Conservation (phyloP, 2,329 filamentous ascomycete genomes). For the Fusarium longipes region DNA sequence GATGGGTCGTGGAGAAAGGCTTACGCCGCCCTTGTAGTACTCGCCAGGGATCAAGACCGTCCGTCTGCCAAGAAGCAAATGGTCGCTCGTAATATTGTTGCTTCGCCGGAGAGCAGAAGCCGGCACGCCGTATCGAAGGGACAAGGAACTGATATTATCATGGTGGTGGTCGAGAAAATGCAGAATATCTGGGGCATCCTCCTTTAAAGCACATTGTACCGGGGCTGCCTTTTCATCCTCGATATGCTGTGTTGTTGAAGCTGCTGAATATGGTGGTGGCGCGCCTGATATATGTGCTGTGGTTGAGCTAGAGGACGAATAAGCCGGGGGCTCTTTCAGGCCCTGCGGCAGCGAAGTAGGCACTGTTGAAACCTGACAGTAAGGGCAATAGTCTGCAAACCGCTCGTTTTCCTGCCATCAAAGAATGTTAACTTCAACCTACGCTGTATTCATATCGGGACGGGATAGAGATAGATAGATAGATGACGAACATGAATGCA, state of each 20-base stretch:
- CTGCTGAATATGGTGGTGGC: slow-evolving; percentile 56
- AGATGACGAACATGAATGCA: slow-evolving; percentile 70
- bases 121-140: slow-evolving; percentile 77
- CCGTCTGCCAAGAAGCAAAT: slow-evolving; percentile 74
- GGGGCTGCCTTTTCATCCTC: slow-evolving; percentile 44
- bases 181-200: slow-evolving; percentile 69
- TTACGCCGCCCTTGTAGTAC: slow-evolving; percentile 74
- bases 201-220: slow-evolving; percentile 48
- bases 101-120: slow-evolving; percentile 68
- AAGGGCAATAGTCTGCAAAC: slow-evolving; percentile 76
- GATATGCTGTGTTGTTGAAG: slow-evolving; percentile 1
- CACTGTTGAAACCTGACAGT: slow-evolving; percentile 76
- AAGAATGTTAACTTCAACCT: slow-evolving; percentile 18
- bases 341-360: slow-evolving; percentile 70
- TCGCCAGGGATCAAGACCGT: slow-evolving; percentile 78
- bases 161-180: slow-evolving; percentile 79
- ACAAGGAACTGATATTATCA: slow-evolving; percentile 75
- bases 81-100: slow-evolving; percentile 78
- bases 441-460: neutral
- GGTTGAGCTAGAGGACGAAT: slow-evolving; percentile 57
- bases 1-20: slow-evolving; percentile 75
- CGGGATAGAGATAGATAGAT: neutral
- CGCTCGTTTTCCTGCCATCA: slow-evolving; percentile 68
- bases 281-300: slow-evolving; percentile 45
- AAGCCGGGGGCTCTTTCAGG: slow-evolving; percentile 75